Conservation (phyloP, 2,329 filamentous ascomycete genomes). For the Colletotrichum eremochloae region DNA sequence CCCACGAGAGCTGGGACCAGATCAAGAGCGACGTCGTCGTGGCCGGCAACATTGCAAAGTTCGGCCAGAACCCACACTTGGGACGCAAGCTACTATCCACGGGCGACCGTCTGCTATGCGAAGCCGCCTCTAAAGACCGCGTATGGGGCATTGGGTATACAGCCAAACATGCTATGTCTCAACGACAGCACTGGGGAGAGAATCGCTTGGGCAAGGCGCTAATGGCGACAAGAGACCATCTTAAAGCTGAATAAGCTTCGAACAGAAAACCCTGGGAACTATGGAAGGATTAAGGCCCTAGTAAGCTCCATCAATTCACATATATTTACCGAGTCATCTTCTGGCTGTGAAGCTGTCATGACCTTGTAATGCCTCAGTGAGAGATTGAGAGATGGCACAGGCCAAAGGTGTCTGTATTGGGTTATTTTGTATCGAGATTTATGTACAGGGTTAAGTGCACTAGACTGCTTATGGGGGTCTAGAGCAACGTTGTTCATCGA, state of each 20-base stretch:
- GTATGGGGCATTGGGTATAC: slow-evolving; percentile 43
- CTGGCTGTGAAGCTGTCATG: too few relatives aligned
- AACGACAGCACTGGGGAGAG: slow-evolving; percentile 2
- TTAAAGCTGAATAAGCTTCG: background rate
- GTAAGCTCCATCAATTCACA: background rate
- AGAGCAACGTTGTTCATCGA: too few relatives aligned
- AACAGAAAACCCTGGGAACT: background rate
- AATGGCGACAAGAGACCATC: slow-evolving; percentile 11
- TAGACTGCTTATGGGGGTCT: too few relatives aligned
- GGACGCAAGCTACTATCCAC: slow-evolving; percentile 49
- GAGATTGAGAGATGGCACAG: too few relatives aligned
- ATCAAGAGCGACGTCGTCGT: slow-evolving; percentile 50
- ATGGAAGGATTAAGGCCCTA: background rate
- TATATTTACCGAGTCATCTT: too few relatives aligned
- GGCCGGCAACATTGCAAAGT: slow-evolving; percentile 52
- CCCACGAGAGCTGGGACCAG: slow-evolving; percentile 48
- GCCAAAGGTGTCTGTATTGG: too few relatives aligned
- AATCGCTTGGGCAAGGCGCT: slow-evolving; percentile 11
- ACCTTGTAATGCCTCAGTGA: too few relatives aligned
- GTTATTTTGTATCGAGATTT: too few relatives aligned
- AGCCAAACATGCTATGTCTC: slow-evolving; percentile 8
- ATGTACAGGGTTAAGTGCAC: too few relatives aligned
- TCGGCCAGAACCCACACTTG: slow-evolving; percentile 49
- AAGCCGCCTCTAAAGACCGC: slow-evolving; percentile 49
- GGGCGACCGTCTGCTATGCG: slow-evolving; percentile 49